These are phyloP conservation scores for Pyrus betulifolia DNA, from an alignment of 306 rosid species.

Conservation along the genomic window DNA sequence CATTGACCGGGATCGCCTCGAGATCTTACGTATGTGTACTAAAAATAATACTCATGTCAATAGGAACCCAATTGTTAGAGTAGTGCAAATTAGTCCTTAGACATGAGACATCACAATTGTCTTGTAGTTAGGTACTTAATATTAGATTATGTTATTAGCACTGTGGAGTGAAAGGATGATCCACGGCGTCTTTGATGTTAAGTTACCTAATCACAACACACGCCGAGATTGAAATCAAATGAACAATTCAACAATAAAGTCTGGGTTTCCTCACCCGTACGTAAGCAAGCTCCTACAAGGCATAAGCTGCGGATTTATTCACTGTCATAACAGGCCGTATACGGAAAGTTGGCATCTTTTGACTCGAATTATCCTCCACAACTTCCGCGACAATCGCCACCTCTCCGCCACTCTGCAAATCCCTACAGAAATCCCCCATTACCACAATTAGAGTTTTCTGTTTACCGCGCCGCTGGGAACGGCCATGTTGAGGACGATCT, in stretches of 20 bases:
- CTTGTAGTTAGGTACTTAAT: too few species aligned
- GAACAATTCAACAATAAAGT: background rate
- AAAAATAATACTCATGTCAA: too few species aligned
- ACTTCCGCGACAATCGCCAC: slow-evolving; percentile 81
- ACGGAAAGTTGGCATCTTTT: slow-evolving; percentile 71
- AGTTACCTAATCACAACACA: background rate
- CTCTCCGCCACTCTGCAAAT: slow-evolving; percentile 71
- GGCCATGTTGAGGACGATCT: slow-evolving; percentile 70
- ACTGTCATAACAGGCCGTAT: slow-evolving; percentile 62
- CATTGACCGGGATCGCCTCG: too few species aligned
- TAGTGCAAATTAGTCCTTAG: too few species aligned
- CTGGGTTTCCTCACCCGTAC: slow-evolving; percentile 40
- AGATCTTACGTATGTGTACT: too few species aligned
- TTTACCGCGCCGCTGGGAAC: slow-evolving; percentile 51
- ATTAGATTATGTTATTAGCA: too few species aligned
- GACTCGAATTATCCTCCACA: slow-evolving; percentile 79
- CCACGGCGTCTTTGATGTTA: too few species aligned
- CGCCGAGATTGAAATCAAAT: background rate
- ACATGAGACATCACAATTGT: too few species aligned
- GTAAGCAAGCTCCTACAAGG: slow-evolving; percentile 62
- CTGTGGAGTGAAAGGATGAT: too few species aligned
- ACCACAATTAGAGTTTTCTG: too few species aligned
- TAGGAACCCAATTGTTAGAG: too few species aligned
- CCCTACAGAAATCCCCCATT: too few species aligned
- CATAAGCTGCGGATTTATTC: slow-evolving; percentile 76